Conservation (phyloP, 129 eudicot species). For the Heracleum sosnowskyi region DNA sequence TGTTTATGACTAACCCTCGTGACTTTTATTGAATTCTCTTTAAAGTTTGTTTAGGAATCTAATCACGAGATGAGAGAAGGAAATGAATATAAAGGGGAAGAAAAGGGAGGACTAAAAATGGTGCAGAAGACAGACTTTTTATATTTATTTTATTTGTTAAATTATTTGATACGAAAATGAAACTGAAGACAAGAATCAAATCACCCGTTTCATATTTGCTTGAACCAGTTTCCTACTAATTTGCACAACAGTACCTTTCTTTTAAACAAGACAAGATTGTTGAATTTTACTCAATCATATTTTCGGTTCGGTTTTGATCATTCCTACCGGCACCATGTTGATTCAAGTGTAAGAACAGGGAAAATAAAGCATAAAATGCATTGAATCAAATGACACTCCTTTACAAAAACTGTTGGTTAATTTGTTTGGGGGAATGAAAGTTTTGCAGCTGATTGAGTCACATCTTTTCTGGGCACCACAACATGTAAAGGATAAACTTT, state of each 20-base stretch:
- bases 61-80: constrained; percentile 36
- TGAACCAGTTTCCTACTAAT: not conserved
- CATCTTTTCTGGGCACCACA: not conserved
- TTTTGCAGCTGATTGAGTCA: not conserved
- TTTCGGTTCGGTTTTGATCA: too few species aligned
- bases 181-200: not conserved
- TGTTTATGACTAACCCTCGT: constrained; percentile 20
- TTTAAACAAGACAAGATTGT: not conserved
- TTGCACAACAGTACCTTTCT: not conserved
- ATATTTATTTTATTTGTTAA: not conserved
- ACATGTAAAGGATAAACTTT: constrained; percentile 10
- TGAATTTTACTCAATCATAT: too few species aligned
- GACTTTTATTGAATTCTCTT: constrained; percentile 34
- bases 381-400: not conserved
- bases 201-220: not conserved
- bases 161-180: not conserved
- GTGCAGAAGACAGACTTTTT: not conserved
- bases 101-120: not conserved
- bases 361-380: not conserved
- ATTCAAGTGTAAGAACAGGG: not conserved
- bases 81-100: not conserved
- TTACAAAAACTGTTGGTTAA: constrained; percentile 2
- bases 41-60: constrained; percentile 50
- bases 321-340: too few species aligned
- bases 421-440: constrained; percentile 7